Conservation (phyloP, 805 yeast species). For the Pichia eremophila region DNA sequence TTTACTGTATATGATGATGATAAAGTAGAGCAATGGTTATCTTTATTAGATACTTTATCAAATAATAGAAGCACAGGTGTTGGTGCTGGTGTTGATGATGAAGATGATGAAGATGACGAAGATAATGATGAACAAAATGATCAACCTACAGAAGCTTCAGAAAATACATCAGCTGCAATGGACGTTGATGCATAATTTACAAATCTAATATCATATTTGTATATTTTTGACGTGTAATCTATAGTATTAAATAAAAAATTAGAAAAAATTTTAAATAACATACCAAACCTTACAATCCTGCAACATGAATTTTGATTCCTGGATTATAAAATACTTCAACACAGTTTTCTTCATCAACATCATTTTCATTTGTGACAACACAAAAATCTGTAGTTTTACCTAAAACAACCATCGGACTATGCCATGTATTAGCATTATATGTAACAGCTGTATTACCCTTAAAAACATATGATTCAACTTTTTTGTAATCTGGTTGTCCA, state of each 20-base stretch:
- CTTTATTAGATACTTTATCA: constrained; percentile 56
- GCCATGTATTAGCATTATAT: constrained; percentile 83
- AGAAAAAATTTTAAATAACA: not conserved
- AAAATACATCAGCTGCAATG: constrained; percentile 4
- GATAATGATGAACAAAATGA: constrained; percentile 26
- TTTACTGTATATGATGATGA: constrained; percentile 83
- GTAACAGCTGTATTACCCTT: constrained; percentile 84
- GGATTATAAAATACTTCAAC: constrained; percentile 69
- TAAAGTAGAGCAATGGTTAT: constrained; percentile 75
- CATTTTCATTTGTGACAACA: constrained; percentile 82
- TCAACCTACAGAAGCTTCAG: constrained; percentile 12
- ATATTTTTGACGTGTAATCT: not conserved
- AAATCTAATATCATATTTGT: too few relatives aligned
- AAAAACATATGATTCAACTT: constrained; percentile 61
- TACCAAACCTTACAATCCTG: not conserved
- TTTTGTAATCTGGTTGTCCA: constrained; percentile 50
- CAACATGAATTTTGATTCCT: constrained; percentile 34
- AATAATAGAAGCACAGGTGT: constrained; percentile 43
- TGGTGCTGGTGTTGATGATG: constrained; percentile 23
- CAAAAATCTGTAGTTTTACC: constrained; percentile 67
- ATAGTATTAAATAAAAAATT: not conserved
- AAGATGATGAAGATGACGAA: constrained; percentile 17
- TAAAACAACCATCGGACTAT: constrained; percentile 90
- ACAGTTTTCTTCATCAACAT: constrained; percentile 69
- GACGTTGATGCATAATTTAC: constrained; percentile 4